These are phyloP conservation scores for Penicillium glabrum DNA, from an alignment of 2,329 filamentous ascomycete genomes.

Conservation along the genomic window DNA sequence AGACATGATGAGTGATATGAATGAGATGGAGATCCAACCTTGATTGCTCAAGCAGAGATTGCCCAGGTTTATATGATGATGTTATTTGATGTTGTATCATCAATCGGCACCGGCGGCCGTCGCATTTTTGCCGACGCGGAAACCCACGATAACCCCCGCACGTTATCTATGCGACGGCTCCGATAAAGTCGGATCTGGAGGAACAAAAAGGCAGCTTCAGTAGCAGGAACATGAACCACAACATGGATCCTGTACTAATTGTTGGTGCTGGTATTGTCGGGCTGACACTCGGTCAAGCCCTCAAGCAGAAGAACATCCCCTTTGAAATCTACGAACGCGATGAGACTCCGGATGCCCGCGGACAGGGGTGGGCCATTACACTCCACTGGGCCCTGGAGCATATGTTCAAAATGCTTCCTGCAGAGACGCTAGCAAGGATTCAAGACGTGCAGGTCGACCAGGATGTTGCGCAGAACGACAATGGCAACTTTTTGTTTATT, in stretches of 20 bases:
- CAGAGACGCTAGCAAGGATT: constrained; percentile 15
- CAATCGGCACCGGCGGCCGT: constrained; percentile 6
- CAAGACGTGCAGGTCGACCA: constrained; percentile 25
- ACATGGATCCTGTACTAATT: constrained; percentile 25
- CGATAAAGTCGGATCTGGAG: not conserved
- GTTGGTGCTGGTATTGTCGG: constrained; percentile 28
- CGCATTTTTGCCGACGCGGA: constrained; percentile 15
- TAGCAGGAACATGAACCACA: not conserved
- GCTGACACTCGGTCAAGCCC: constrained; percentile 24
- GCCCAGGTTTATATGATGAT: not conserved
- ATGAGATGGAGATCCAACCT: not conserved
- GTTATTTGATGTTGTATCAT: not conserved
- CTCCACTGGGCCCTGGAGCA: constrained; percentile 28
- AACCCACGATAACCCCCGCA: constrained; percentile 15
- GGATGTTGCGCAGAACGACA: constrained; percentile 21
- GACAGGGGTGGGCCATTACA: constrained; percentile 30
- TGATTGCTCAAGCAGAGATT: no score
- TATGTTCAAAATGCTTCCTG: constrained; percentile 20
- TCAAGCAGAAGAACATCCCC: constrained; percentile 28
- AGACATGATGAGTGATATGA: constrained; percentile 3
- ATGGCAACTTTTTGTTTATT: constrained; percentile 29
- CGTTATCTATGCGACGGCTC: constrained; percentile 28
- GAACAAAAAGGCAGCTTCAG: no score
- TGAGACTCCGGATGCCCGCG: constrained; percentile 20
- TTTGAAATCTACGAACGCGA: constrained; percentile 33